These are phyloP conservation scores for Lenzites betulinus DNA, from an alignment of 768 basidiomycete genomes.

Conservation along the genomic window DNA sequence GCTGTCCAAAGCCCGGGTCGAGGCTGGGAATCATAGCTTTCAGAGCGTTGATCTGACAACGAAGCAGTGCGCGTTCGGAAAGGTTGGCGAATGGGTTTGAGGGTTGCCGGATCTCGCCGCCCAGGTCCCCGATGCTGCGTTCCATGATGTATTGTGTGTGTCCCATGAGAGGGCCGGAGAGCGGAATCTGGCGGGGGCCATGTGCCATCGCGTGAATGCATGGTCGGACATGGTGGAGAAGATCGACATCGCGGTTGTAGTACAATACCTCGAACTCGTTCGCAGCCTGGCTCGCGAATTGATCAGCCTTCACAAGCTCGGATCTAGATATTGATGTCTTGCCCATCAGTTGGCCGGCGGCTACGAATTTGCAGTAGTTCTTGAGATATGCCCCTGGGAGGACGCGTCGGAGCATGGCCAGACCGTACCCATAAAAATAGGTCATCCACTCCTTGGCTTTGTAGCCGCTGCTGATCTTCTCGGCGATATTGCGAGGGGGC, in stretches of 20 bases:
- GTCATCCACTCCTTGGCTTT: constrained; percentile 32
- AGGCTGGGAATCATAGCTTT: background rate
- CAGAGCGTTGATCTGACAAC: constrained; percentile 29
- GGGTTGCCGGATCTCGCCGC: constrained; percentile 29
- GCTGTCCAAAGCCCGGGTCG: background rate
- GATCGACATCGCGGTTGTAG: constrained; percentile 26
- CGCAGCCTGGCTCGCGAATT: constrained; percentile 29
- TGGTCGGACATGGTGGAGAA: constrained; percentile 37
- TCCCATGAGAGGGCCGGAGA: constrained; percentile 22
- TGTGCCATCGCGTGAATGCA: constrained; percentile 37
- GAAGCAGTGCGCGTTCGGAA: constrained; percentile 19
- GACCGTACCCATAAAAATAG: constrained; percentile 27
- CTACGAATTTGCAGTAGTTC: constrained; percentile 31
- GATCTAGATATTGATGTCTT: constrained; percentile 15
- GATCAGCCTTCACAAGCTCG: constrained; percentile 28
- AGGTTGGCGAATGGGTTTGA: constrained; percentile 33
- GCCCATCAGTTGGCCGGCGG: constrained; percentile 24
- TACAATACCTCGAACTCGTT: constrained; percentile 40
- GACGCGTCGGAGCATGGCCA: constrained; percentile 28
- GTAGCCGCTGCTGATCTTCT: constrained; percentile 39
- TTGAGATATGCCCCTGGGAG: constrained; percentile 27
- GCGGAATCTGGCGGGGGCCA: constrained; percentile 23
- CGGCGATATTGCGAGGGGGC: constrained; percentile 42
- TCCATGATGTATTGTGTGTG: constrained; percentile 30
- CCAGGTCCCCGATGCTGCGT: constrained; percentile 30